Conservation (phyloP, 257 asterid genomes). For the Voacanga thouarsii region DNA sequence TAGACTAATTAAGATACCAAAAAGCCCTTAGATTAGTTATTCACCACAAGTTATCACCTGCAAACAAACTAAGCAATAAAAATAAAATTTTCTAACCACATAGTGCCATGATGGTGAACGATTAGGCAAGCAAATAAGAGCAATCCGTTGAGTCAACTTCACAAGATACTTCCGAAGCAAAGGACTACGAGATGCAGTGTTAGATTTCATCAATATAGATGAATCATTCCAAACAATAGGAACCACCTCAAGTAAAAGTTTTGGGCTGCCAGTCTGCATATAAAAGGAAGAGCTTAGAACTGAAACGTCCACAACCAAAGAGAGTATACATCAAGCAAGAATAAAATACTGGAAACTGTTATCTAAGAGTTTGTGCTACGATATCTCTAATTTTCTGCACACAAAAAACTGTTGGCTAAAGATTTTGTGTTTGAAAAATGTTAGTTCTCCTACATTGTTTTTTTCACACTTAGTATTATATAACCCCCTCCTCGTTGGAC, state of each 20-base stretch:
- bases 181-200: conserved; percentile 72
- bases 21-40: neutral
- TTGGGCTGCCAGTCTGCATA: conserved; percentile 74
- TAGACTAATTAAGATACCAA: neutral
- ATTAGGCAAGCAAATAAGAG: conserved; percentile 76
- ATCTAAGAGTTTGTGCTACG: neutral
- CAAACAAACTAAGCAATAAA: conserved; percentile 9
- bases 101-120: conserved; percentile 82
- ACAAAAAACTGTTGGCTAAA: neutral
- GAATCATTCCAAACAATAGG: conserved; percentile 71
- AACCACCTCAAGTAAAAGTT: conserved; percentile 58
- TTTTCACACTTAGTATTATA: neutral
- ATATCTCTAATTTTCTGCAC: neutral
- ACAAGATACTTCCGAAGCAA: conserved; percentile 89
- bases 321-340: neutral
- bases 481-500: neutral
- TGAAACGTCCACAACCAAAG: neutral
- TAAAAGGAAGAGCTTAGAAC: conserved; percentile 7
- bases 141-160: conserved; percentile 86
- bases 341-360: neutral
- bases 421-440: too few species aligned
- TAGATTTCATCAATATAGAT: conserved; percentile 62
- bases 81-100: conserved; percentile 53
- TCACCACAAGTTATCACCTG: neutral
- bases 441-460: neutral